Evolutionary conservation across 1,284 basidiomycete species (phyloP), one percentile per base, ranked within the genome.

Genomic region (Meripilus lineatus): DNA sequence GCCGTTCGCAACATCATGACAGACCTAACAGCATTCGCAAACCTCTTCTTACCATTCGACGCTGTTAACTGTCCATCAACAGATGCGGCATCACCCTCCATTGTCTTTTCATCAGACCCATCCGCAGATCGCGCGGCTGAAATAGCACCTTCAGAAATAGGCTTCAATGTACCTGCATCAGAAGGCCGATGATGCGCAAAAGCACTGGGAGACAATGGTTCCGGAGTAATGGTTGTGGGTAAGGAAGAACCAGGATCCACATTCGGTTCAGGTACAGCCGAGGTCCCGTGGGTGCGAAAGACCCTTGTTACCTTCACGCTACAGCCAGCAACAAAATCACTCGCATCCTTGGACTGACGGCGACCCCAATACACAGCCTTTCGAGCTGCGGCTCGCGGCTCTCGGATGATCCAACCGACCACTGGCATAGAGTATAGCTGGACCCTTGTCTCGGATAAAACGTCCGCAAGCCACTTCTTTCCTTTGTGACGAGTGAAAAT

Each of bases 401-500:
- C 55, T 37, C 54, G 55, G 35, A 57, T 46, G 38, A 61, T 40
- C 59, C 63, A 64, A 20, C 53, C 56, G 22, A 61, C 48, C n/a
- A 62, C 63, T 35, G 70, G 68, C 13, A 73, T 59, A 24, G 70
- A 64, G 50, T 54, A 54, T 24, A 63, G 41, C 33, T 48, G 47
- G 10, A 63, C 54, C 40, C 52, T 56, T 5, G 61, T 58, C 48
- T 63, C 59, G 5, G 61, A 63, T 26, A 89, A 66, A 10, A 80
- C 75, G 52, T 88, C 86, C 47, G 75, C 75, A 11, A 89, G 75
- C 84, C 84, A 89, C 58, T 85, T 84, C 48, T 75, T 72, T 17
- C 85, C 85, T 38, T 77, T 74, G 56, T 88, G 81, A 4, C 75
- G 73, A 23, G 72, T 68, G 58, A 82, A 89, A 42, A 80, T 75